A percentile compares a stretch with the other conserved stretches of the same genome.
phyloP scores from a whole-genome alignment of 2,329 filamentous ascomycete genomes.

The Neocucurbitaria cava region DNA sequence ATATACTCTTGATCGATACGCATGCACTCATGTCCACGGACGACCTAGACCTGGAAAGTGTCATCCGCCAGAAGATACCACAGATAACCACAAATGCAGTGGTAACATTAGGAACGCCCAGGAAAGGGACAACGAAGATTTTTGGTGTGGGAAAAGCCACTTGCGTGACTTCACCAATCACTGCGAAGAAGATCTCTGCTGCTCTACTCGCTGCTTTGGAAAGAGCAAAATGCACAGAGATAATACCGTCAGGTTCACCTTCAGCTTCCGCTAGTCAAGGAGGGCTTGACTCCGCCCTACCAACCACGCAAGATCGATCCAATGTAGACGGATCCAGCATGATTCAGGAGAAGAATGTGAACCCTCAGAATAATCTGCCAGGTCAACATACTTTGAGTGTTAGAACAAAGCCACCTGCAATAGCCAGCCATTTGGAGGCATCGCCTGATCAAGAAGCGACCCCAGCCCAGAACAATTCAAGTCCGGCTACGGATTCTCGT shows the following conservation, averaged over 20 bases:
- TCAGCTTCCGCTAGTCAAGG: no score
- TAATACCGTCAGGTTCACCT: no score
- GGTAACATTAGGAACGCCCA: slow-evolving; percentile 1
- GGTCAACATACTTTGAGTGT: no score
- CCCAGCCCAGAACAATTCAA: not conserved
- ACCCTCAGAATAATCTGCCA: no score
- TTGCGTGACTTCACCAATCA: slow-evolving; percentile 3
- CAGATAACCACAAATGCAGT: not conserved
- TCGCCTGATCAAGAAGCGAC: no score
- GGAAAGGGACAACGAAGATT: not conserved
- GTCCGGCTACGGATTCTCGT: not conserved
- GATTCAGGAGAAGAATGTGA: no score
- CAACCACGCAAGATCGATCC: no score
- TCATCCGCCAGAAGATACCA: slow-evolving; percentile 1
- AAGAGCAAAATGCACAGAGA: not conserved
- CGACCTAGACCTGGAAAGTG: not conserved
- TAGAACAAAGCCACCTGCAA: no score
- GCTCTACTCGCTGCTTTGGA: slow-evolving; percentile 5
- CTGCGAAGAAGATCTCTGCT: slow-evolving; percentile 2
- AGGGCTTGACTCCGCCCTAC: no score
- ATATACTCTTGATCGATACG: slow-evolving; percentile 8
- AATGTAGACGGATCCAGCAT: no score
- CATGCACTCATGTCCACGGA: slow-evolving; percentile 1
- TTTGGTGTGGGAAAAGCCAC: not conserved
- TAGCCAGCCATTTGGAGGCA: no score